These are phyloP conservation scores for Coriolopsis trogii DNA, from an alignment of 1,284 basidiomycete species.

Conservation along the genomic window DNA sequence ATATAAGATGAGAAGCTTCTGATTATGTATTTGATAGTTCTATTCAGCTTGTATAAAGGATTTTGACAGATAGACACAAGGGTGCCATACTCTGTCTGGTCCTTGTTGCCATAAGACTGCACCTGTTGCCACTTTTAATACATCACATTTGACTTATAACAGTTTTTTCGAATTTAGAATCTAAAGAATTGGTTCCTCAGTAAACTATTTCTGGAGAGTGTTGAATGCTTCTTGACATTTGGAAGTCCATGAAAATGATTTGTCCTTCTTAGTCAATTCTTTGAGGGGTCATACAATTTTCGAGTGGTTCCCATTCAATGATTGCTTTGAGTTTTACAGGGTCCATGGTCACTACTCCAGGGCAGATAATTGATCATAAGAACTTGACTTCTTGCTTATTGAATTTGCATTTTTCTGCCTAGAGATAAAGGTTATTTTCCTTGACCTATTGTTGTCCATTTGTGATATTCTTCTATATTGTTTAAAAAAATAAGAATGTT, in stretches of 20 bases:
- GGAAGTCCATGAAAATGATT: conserved; percentile 29
- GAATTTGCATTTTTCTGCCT: conserved; percentile 43
- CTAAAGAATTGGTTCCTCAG: conserved; percentile 23
- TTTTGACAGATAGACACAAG: conserved; percentile 36
- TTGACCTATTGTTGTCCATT: conserved; percentile 30
- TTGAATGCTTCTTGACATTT: conserved; percentile 33
- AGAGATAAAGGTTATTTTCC: no score
- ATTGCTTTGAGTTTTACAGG: conserved; percentile 40
- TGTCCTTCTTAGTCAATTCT: conserved; percentile 29
- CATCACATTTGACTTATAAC: conserved; percentile 27
- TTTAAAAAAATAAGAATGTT: conserved; percentile 30
- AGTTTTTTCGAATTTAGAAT: conserved; percentile 18
- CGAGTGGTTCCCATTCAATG: conserved; percentile 36
- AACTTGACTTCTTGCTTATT: conserved; percentile 32
- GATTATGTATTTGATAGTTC: conserved; percentile 52
- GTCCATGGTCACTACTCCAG: conserved; percentile 38
- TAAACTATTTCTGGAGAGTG: conserved; percentile 31
- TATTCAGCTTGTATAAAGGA: conserved; percentile 31
- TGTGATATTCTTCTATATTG: conserved; percentile 12
- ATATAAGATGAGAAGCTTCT: conserved; percentile 49
- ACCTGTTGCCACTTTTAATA: conserved; percentile 19
- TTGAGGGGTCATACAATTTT: conserved; percentile 34
- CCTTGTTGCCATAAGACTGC: conserved; percentile 16
- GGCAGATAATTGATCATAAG: conserved; percentile 39
- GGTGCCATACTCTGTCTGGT: conserved; percentile 17